Percentiles rank a stretch among this genome's conserved stretches.
These are phyloP conservation scores for Venturiaceae sp. DNA, from an alignment of 2,329 filamentous ascomycete species.

Conservation along the genomic window DNA sequence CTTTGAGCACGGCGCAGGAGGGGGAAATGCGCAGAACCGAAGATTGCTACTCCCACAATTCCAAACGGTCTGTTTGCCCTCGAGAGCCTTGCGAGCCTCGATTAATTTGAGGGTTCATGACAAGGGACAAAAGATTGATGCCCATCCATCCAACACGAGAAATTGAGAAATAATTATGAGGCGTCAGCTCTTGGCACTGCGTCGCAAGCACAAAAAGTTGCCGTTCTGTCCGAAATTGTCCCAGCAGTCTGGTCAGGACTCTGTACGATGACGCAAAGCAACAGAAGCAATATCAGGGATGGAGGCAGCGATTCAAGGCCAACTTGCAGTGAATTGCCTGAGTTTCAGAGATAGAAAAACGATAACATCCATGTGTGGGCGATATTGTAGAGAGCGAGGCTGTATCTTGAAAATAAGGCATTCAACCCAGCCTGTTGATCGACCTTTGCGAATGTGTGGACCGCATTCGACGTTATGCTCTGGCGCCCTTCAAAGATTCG, in stretches of 20 bases:
- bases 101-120: neutral
- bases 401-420: neutral
- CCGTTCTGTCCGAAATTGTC: neutral
- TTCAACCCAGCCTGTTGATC: neutral
- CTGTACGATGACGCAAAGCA: neutral
- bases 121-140: neutral
- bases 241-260: neutral
- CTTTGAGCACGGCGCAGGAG: too few species aligned
- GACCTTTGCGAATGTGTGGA: neutral
- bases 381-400: neutral
- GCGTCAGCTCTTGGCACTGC: neutral
- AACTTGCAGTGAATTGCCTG: neutral
- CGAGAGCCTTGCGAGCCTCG: neutral
- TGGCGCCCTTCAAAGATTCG: neutral
- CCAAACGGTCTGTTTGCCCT: neutral
- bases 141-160: neutral
- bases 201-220: neutral
- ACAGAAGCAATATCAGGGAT: neutral
- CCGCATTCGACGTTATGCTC: neutral
- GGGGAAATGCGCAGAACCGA: too few species aligned
- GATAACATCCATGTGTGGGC: neutral
- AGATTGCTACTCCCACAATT: too few species aligned
- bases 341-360: neutral
- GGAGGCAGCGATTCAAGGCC: neutral
- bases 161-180: neutral